These are phyloP conservation scores for Cutaneotrichosporon mucoides DNA, from an alignment of 1,284 basidiomycete genomes.

Conservation along the genomic window DNA sequence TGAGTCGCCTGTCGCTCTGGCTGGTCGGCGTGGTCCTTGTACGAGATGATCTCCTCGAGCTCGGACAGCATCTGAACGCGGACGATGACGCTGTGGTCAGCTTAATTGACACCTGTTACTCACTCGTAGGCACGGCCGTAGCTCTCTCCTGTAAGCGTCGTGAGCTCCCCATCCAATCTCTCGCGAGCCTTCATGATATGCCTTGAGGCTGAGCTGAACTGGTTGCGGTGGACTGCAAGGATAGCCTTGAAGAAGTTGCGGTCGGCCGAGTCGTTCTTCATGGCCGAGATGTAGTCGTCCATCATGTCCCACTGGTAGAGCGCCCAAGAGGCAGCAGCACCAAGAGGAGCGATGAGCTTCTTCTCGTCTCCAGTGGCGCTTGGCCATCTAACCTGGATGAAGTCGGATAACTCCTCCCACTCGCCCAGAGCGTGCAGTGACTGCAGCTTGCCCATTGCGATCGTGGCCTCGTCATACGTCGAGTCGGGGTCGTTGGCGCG, in stretches of 20 bases:
- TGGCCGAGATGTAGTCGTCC: conserved; percentile 94
- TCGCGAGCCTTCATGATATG: conserved; percentile 96
- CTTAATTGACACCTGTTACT: conserved; percentile 10
- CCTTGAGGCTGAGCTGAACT: conserved; percentile 82
- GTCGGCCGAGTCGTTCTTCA: conserved; percentile 92
- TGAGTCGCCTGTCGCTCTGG: conserved; percentile 82
- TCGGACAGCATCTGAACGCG: conserved; percentile 98
- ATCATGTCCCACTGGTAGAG: conserved; percentile 96
- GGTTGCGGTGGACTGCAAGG: conserved; percentile 90
- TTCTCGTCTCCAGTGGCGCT: conserved; percentile 78
- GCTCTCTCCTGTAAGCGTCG: conserved; percentile 88
- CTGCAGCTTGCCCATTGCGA: conserved; percentile 80
- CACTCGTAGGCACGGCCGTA: conserved; percentile 88
- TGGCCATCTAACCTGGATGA: conserved; percentile 86
- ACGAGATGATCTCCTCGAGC: conserved; percentile 94
- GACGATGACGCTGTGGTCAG: conserved; percentile 71
- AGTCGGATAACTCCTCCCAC: conserved; percentile 86
- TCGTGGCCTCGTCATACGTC: conserved; percentile 64
- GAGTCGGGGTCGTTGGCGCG: conserved; percentile 39
- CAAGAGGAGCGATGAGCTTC: conserved; percentile 90
- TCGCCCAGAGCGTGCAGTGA: conserved; percentile 96
- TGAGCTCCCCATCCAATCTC: conserved; percentile 85
- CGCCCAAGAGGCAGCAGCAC: conserved; percentile 96
- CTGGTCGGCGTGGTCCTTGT: conserved; percentile 92
- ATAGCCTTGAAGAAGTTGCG: conserved; percentile 95